Percentiles rank a stretch among this genome's conserved stretches.
These are phyloP conservation scores for Prosopis cineraria DNA, from an alignment of 306 rosid genomes.

Conservation along the genomic window DNA sequence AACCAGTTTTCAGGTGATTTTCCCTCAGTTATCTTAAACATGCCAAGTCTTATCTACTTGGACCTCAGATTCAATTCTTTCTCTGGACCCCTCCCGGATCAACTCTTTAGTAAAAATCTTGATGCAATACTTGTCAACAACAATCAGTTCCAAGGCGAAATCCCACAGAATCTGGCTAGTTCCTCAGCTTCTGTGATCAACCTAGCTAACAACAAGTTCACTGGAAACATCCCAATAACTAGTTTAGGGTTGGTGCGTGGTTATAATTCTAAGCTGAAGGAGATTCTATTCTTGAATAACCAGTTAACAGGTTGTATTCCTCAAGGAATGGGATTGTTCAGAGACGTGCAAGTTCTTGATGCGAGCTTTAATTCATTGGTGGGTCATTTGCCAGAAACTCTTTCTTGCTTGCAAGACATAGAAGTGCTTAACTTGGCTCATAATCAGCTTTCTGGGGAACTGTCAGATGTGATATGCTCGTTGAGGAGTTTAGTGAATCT, in stretches of 20 bases:
- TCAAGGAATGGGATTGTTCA: slow-evolving; percentile 74
- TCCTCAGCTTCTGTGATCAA: slow-evolving; percentile 96
- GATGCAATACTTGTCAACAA: slow-evolving; percentile 89
- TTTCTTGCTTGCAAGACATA: slow-evolving; percentile 68
- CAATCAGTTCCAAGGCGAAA: slow-evolving; percentile 74
- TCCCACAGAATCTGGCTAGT: slow-evolving; percentile 73
- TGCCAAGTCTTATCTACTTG: slow-evolving; percentile 74
- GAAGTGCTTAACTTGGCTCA: slow-evolving; percentile 81
- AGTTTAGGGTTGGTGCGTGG: slow-evolving; percentile 70
- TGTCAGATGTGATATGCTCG: slow-evolving; percentile 74
- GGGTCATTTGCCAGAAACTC: slow-evolving; percentile 88
- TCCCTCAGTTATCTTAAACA: slow-evolving; percentile 53
- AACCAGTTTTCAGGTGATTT: slow-evolving; percentile 81
- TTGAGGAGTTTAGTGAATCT: slow-evolving; percentile 60
- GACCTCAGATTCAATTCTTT: slow-evolving; percentile 89
- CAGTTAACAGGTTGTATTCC: slow-evolving; percentile 88
- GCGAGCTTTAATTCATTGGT: slow-evolving; percentile 73
- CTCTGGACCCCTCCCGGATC: slow-evolving; percentile 69
- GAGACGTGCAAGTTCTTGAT: slow-evolving; percentile 80
- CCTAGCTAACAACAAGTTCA: slow-evolving; percentile 72
- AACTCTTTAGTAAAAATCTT: slow-evolving; percentile 57
- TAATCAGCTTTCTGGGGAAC: slow-evolving; percentile 82
- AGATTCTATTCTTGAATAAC: slow-evolving; percentile 78
- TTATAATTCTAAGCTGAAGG: slow-evolving; percentile 49
- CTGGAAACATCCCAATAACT: slow-evolving; percentile 64